phyloP scores from a whole-genome alignment of 1,284 basidiomycete genomes.

The Pseudozyma sp. region DNA sequence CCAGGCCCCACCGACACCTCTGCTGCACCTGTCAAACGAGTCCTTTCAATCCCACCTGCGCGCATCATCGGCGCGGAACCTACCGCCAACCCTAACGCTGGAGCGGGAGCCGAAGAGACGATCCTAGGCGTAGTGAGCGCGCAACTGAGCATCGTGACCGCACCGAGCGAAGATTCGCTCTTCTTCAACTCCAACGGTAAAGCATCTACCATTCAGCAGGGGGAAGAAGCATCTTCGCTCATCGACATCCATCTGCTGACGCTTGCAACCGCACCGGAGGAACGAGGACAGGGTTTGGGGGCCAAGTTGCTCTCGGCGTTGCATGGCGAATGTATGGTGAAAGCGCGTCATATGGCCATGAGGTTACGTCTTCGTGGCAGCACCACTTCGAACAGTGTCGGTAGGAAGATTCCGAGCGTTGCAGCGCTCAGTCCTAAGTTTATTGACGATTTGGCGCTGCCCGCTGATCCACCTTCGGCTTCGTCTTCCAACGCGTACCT shows the following conservation, averaged over 20 bases:
- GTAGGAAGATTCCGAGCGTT: slow-evolving; percentile 10
- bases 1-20: slow-evolving; percentile 52
- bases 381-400: not conserved
- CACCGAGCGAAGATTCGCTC: slow-evolving; percentile 23
- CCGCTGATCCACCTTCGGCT: not conserved
- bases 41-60: slow-evolving; percentile 50
- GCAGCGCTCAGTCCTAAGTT: slow-evolving; percentile 19
- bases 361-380: slow-evolving; percentile 6
- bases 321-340: slow-evolving; percentile 43
- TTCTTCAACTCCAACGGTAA: not conserved
- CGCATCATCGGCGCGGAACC: slow-evolving; percentile 27
- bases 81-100: too few species aligned
- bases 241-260: slow-evolving; percentile 58
- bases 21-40: slow-evolving; percentile 47
- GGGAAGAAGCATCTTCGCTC: slow-evolving; percentile 18
- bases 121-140: slow-evolving; percentile 61
- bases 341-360: slow-evolving; percentile 26
- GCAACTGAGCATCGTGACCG: slow-evolving; percentile 25
- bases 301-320: slow-evolving; percentile 48
- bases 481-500: too few species aligned
- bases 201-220: not conserved
- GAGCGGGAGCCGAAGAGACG: slow-evolving; percentile 15
- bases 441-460: slow-evolving; percentile 14
- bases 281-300: slow-evolving; percentile 59
- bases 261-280: slow-evolving; percentile 49